phyloP scores from a whole-genome alignment of 345 rosid species.

The Brassica nigra region DNA sequence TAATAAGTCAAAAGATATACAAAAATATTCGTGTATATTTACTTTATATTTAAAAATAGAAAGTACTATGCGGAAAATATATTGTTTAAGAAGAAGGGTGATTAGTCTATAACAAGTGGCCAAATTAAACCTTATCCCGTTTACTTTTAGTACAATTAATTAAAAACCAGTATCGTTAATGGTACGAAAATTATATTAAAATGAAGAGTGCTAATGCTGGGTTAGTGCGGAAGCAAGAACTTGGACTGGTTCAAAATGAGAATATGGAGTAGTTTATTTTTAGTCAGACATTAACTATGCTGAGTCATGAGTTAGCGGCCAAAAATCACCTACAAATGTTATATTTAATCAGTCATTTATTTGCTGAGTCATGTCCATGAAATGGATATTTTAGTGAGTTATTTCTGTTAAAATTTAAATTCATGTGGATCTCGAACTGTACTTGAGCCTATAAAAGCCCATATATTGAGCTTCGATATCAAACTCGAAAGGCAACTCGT shows the following conservation, averaged over 20 bases:
- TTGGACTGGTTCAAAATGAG: neutral
- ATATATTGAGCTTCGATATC: neutral
- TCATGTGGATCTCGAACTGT: neutral
- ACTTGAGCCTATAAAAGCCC: neutral
- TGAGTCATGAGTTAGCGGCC: neutral
- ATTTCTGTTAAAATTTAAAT: neutral
- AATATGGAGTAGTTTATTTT: constrained; percentile 1
- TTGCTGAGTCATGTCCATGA: neutral
- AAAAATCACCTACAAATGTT: neutral
- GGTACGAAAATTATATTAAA: constrained; percentile 10
- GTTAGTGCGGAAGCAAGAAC: neutral
- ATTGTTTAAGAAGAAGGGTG: constrained; percentile 5
- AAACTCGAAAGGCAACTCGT: neutral
- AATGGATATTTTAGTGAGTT: neutral
- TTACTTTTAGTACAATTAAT: constrained; percentile 31
- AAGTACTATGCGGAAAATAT: constrained; percentile 3
- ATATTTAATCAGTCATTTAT: neutral
- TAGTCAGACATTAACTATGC: neutral
- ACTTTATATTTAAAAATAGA: constrained; percentile 15
- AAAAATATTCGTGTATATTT: neutral
- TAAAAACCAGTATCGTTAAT: constrained; percentile 21
- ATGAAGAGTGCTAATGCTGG: neutral
- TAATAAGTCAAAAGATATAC: neutral
- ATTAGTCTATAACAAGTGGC: constrained; percentile 32
- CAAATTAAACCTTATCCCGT: constrained; percentile 33